These are phyloP conservation scores for Fragaria iinumae DNA, from an alignment of 306 rosid species.

Conservation along the genomic window DNA sequence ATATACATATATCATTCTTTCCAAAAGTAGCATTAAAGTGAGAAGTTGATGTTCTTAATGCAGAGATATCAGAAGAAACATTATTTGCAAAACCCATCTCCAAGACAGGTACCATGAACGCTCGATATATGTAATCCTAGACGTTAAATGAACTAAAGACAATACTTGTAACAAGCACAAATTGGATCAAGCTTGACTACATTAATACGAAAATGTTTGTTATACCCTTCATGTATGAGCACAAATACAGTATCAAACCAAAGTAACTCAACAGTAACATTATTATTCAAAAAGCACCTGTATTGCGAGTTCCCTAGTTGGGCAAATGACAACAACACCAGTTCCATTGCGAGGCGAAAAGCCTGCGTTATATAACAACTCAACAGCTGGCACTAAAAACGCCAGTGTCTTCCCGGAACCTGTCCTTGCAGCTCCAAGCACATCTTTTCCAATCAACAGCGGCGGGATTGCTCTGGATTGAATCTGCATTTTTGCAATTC, in stretches of 20 bases:
- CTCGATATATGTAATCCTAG: neutral
- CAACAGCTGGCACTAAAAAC: slow-evolving; percentile 85
- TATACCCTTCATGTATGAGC: no score
- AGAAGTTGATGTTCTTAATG: neutral
- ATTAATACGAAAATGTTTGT: no score
- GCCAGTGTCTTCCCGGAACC: slow-evolving; percentile 98
- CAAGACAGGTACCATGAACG: neutral
- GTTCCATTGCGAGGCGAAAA: slow-evolving; percentile 77
- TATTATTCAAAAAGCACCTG: slow-evolving; percentile 50
- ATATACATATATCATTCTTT: neutral
- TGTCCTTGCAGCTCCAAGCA: slow-evolving; percentile 96
- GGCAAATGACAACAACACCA: slow-evolving; percentile 85
- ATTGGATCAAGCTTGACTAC: neutral
- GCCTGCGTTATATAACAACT: slow-evolving; percentile 49
- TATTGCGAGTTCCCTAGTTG: slow-evolving; percentile 93
- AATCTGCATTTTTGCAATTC: slow-evolving; percentile 52
- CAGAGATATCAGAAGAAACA: neutral
- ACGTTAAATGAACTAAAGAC: neutral
- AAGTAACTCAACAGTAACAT: neutral
- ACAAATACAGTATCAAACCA: neutral
- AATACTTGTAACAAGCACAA: neutral
- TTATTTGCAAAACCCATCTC: neutral
- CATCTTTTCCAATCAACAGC: slow-evolving; percentile 67
- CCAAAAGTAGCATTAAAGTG: neutral
- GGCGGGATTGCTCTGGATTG: slow-evolving; percentile 77